Evolutionary conservation across 148 eudicot species (phyloP), one percentile per base, ranked within the genome.

Genomic region (Nepenthes mirabilis): DNA sequence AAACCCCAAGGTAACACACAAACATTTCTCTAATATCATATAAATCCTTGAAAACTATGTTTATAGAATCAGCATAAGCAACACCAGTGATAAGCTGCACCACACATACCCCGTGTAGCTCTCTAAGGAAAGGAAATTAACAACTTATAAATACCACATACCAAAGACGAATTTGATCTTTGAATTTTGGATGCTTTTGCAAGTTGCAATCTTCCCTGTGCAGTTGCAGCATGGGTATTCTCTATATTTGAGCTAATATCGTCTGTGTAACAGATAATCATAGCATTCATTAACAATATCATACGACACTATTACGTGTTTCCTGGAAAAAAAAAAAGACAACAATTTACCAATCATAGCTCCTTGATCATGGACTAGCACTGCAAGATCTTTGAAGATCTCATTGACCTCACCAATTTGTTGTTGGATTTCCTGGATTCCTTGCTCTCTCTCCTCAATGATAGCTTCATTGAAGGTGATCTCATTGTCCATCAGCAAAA

Each of bases 331-430:
- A 58, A 58, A 59, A 56, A 63, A 33, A 59, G 14, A 57, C 45
- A 33, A 23, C 13, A 43, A 40, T 74, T 64, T 64, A 83, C 95
- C 95, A 49, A 87, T 87, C 80, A 87, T 74, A 68, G 71, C 66
- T 76, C 95, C 87, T 80, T 87, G 95, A 57, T 87, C 90, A 56
- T 87, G 90, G 54, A 87, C 95, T 47, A 87, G 76, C 40, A 83
- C 95, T n/a, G 88, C 90, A 47, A 87, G 86, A 66, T 87, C 95
- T 68, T 87, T 87, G 68, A 87, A 80, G 48, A 87, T 87, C 71
- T 84, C 95, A 60, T 87, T 87, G 51, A 87, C 90, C 77, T 84
- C 95, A 6, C 86, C 95, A 59, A 87, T 87, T 69, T 87, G 95
- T 47, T 82, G 76, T 55, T 82, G 87, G 37, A 87, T 82, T 80